Conservation (phyloP, 768 basidiomycete species). For the Lentinula guzmanii region DNA sequence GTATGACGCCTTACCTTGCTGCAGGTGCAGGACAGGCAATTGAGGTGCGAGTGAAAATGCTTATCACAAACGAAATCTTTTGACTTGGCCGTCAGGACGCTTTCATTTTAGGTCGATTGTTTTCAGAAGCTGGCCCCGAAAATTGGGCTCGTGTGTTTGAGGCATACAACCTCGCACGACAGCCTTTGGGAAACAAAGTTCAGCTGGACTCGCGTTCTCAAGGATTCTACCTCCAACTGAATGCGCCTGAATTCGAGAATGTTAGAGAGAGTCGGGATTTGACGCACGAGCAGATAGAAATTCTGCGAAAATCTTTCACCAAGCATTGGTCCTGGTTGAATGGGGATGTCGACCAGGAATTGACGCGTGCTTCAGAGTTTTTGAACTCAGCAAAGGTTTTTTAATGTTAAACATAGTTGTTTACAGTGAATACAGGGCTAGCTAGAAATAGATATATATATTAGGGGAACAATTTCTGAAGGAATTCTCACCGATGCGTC, state of each 20-base stretch:
- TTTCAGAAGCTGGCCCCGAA: conserved; percentile 14
- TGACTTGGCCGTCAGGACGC: conserved; percentile 23
- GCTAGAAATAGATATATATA: too few relatives aligned
- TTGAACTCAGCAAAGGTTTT: too few relatives aligned
- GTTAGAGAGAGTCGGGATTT: conserved; percentile 3
- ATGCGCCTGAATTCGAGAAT: conserved; percentile 7
- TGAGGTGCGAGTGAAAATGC: conserved; percentile 13
- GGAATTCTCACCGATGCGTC: too few relatives aligned
- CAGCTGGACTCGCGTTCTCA: not conserved
- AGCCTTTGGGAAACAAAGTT: conserved; percentile 16
- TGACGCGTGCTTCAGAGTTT: not conserved
- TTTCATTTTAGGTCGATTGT: conserved; percentile 22
- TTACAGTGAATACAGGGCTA: too few relatives aligned
- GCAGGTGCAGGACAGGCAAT: conserved; percentile 23
- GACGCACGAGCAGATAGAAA: not conserved
- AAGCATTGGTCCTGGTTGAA: not conserved
- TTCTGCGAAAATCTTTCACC: not conserved
- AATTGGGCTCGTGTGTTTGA: conserved; percentile 15
- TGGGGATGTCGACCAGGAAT: not conserved
- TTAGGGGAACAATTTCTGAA: too few relatives aligned
- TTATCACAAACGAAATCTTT: not conserved
- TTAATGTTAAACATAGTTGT: too few relatives aligned
- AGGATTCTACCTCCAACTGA: conserved; percentile 2
- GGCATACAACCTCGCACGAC: conserved; percentile 22
- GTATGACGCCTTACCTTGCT: conserved; percentile 21